phyloP scores from a whole-genome alignment of 495 filamentous ascomycete species.

The Ascobolus immersus region DNA sequence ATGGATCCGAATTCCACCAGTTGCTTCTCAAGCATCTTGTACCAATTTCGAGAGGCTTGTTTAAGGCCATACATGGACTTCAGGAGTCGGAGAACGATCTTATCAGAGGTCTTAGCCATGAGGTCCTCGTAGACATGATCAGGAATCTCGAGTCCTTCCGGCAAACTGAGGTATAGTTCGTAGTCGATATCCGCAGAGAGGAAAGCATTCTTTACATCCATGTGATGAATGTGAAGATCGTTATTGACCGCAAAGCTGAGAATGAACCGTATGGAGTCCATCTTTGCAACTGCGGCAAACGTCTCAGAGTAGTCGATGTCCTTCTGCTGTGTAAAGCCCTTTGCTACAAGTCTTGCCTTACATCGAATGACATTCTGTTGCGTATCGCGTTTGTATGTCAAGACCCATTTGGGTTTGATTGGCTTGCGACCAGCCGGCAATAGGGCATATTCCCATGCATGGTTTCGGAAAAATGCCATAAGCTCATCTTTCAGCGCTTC shows the following conservation, averaged over 20 bases:
- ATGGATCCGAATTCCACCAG: not conserved
- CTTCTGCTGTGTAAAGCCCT: conserved; percentile 10
- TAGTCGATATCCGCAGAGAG: not conserved
- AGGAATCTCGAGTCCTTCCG: not conserved
- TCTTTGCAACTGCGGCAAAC: conserved; percentile 9
- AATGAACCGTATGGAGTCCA: conserved; percentile 3
- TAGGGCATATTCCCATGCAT: too few relatives aligned
- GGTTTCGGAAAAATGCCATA: too few relatives aligned
- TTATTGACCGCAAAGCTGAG: not conserved
- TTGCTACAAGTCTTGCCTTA: conserved; percentile 11
- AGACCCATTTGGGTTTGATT: conserved; percentile 12
- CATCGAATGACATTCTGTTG: conserved; percentile 1
- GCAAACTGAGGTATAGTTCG: not conserved
- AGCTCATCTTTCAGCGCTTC: too few relatives aligned
- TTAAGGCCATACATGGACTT: not conserved
- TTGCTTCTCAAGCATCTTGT: not conserved
- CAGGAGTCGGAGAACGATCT: not conserved
- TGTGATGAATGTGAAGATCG: not conserved
- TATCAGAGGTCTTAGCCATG: not conserved
- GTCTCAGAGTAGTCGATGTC: conserved; percentile 14
- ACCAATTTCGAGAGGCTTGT: not conserved
- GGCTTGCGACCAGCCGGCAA: too few relatives aligned
- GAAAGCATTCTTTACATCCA: not conserved
- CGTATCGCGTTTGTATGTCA: conserved; percentile 6
- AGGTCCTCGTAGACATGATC: too few relatives aligned